phyloP scores from a whole-genome alignment of 2,329 filamentous ascomycete species.

The Penicillium sp. region DNA sequence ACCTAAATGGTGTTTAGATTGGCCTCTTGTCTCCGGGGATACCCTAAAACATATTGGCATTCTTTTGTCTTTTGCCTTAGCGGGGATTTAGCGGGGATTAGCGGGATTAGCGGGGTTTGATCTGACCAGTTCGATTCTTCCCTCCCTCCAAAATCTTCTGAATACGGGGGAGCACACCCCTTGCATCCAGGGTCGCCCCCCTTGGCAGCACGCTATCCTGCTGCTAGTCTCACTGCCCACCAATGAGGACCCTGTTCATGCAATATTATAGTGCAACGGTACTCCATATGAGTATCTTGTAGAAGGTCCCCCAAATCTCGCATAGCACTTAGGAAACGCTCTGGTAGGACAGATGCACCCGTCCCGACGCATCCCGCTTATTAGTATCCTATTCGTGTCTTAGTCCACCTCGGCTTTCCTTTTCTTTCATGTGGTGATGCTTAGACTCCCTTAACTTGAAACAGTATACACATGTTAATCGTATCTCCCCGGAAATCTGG shows the following conservation, averaged over 20 bases:
- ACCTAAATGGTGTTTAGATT: neutral
- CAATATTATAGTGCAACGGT: neutral
- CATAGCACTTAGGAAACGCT: neutral
- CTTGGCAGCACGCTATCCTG: neutral
- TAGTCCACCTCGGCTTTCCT: conserved; percentile 1
- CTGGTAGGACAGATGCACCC: neutral
- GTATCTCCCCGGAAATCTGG: neutral
- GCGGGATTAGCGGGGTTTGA: neutral
- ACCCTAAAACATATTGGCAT: neutral
- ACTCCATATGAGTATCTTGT: neutral
- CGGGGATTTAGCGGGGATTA: neutral
- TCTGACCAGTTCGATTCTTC: neutral
- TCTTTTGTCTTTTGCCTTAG: neutral
- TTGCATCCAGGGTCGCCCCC: neutral
- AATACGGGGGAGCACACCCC: neutral
- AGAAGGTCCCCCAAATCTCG: neutral
- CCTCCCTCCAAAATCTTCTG: neutral
- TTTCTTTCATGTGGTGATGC: conserved; percentile 1
- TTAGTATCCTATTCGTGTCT: neutral
- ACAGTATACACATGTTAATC: neutral
- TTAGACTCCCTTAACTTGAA: neutral
- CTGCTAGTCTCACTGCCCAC: neutral
- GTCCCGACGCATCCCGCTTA: neutral
- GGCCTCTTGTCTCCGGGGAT: neutral
- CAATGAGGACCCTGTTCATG: neutral